These are phyloP conservation scores for Tetrapyrgos nigripes DNA, from an alignment of 1,284 basidiomycete genomes.

Conservation along the genomic window DNA sequence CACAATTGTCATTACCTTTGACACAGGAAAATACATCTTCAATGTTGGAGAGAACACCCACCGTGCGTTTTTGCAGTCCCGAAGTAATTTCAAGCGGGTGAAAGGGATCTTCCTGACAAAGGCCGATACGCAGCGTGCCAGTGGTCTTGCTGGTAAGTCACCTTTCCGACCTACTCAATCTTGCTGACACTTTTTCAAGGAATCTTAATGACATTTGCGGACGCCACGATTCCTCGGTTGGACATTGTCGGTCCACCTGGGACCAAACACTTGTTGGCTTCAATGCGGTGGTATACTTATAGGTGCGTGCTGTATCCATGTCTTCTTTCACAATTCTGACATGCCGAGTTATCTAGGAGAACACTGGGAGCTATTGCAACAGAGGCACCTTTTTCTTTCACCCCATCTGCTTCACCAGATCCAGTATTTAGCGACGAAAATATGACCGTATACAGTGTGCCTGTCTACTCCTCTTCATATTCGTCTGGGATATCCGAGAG, in stretches of 20 bases:
- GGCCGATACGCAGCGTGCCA: constrained; percentile 61
- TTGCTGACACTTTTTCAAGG: constrained; percentile 50
- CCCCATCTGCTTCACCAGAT: constrained; percentile 30
- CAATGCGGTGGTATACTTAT: constrained; percentile 68
- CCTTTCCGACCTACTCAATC: constrained; percentile 8
- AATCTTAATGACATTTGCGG: constrained; percentile 84
- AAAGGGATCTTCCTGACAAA: constrained; percentile 79
- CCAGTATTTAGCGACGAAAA: constrained; percentile 68
- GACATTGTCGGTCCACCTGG: constrained; percentile 78
- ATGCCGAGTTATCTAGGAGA: constrained; percentile 37
- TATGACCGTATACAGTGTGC: constrained; percentile 68
- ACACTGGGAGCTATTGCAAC: constrained; percentile 53
- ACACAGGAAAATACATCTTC: constrained; percentile 84
- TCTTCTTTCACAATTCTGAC: background rate
- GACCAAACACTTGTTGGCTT: constrained; percentile 72
- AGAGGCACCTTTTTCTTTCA: constrained; percentile 48
- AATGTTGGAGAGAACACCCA: constrained; percentile 86
- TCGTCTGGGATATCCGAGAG: constrained; percentile 16
- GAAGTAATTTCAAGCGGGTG: constrained; percentile 66
- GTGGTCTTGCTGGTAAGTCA: constrained; percentile 76
- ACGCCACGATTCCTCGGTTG: constrained; percentile 65
- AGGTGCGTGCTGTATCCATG: constrained; percentile 52
- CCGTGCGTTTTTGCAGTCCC: constrained; percentile 74
- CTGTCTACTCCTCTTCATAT: constrained; percentile 45
- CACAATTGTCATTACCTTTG: constrained; percentile 75